phyloP scores from a whole-genome alignment of 805 yeast genomes.

The Pichia deserticola region DNA sequence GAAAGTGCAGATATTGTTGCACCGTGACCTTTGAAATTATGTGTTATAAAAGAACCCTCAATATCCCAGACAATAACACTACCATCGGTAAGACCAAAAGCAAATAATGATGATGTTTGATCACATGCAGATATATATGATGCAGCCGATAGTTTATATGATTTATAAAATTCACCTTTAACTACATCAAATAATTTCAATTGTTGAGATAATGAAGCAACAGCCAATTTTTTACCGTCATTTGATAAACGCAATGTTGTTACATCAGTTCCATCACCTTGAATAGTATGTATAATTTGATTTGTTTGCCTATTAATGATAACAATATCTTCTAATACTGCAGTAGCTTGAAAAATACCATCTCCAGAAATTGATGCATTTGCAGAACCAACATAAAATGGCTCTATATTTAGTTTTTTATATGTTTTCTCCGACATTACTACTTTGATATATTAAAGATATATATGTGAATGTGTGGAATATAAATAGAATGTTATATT shows the following conservation, averaged over 20 bases:
- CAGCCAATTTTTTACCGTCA: constrained; percentile 61
- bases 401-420: constrained; percentile 49
- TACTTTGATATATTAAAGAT: background rate
- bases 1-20: constrained; percentile 69
- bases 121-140: constrained; percentile 74
- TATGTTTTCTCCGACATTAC: constrained; percentile 23
- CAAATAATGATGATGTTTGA: constrained; percentile 73
- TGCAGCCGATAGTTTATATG: constrained; percentile 66
- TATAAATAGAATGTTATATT: background rate
- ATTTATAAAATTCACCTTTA: constrained; percentile 35
- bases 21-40: constrained; percentile 89
- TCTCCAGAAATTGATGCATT: constrained; percentile 60
- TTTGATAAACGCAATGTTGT: constrained; percentile 74
- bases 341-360: constrained; percentile 65
- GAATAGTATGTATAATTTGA: constrained; percentile 49
- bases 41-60: constrained; percentile 81
- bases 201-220: constrained; percentile 58
- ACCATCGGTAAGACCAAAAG: constrained; percentile 95
- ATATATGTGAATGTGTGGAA: too few species aligned
- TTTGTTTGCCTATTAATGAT: constrained; percentile 59
- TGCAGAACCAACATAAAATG: constrained; percentile 83
- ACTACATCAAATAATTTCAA: constrained; percentile 55
- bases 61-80: constrained; percentile 87
- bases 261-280: constrained; percentile 78
- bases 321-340: constrained; percentile 69